These are phyloP conservation scores for Oenanthe javanica DNA, from an alignment of 140 eudicot species.

Conservation along the genomic window DNA sequence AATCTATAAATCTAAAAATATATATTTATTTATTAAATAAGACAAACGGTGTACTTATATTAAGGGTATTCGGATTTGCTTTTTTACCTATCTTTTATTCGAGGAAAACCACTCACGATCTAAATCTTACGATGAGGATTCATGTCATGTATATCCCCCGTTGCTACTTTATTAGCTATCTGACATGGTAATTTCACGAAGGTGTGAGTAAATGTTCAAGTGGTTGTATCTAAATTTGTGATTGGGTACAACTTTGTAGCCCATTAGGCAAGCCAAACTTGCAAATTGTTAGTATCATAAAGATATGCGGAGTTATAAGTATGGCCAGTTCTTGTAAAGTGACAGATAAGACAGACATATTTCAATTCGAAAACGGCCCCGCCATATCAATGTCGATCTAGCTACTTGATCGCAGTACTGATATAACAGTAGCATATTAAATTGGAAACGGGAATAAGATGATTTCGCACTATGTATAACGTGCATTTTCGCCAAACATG, in stretches of 20 bases:
- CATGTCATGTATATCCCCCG: neutral
- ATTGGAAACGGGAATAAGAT: neutral
- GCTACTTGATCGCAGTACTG: neutral
- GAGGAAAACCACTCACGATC: too few species aligned
- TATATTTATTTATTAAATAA: too few species aligned
- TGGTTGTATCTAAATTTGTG: neutral
- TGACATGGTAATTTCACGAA: neutral
- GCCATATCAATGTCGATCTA: neutral
- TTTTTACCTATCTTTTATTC: too few species aligned
- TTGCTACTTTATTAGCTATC: neutral
- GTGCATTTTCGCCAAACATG: neutral
- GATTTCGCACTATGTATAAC: neutral
- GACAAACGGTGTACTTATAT: too few species aligned
- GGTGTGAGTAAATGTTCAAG: neutral
- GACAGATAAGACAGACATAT: neutral
- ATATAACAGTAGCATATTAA: neutral
- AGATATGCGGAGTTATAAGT: neutral
- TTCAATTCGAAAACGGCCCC: neutral
- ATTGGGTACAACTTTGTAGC: neutral
- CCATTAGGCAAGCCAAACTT: constrained; percentile 3
- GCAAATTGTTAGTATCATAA: neutral
- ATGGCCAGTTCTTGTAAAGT: neutral
- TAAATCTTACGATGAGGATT: too few species aligned
- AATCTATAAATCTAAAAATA: too few species aligned
- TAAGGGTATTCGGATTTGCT: too few species aligned